Conservation (phyloP, 331 rosid species). For the Quercus phellos region DNA sequence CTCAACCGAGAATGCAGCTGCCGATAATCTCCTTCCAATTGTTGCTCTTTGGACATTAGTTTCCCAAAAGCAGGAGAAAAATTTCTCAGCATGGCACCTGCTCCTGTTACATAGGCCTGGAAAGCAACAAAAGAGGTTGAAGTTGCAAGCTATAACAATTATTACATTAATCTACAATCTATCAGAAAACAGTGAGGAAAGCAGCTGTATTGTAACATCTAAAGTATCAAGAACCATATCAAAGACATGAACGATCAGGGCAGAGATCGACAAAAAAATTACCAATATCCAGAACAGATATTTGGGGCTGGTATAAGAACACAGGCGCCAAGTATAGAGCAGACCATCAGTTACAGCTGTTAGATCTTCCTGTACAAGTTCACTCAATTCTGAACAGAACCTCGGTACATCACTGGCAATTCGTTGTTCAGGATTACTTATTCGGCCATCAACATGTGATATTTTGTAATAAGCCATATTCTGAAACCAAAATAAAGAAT, state of each 20-base stretch:
- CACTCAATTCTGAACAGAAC: slow-evolving; percentile 97
- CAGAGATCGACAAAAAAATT: slow-evolving; percentile 27
- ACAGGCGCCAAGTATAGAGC: slow-evolving; percentile 89
- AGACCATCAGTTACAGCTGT: slow-evolving; percentile 89
- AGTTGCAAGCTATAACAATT: slow-evolving; percentile 17
- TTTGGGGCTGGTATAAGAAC: slow-evolving; percentile 99
- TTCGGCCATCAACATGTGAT: slow-evolving; percentile 95
- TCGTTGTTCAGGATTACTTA: slow-evolving; percentile 89
- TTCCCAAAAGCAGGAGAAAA: slow-evolving; percentile 95
- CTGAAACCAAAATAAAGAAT: slow-evolving; percentile 51
- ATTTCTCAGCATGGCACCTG: slow-evolving; percentile 75
- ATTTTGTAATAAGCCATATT: slow-evolving; percentile 93
- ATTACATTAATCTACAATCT: slow-evolving; percentile 14
- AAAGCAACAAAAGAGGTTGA: slow-evolving; percentile 29
- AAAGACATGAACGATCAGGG: slow-evolving; percentile 17
- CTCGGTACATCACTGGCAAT: slow-evolving; percentile 93
- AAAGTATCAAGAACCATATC: not conserved
- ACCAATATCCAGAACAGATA: slow-evolving; percentile 97
- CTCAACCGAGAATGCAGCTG: slow-evolving; percentile 93
- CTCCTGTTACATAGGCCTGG: slow-evolving; percentile 90
- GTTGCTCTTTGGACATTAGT: slow-evolving; percentile 88
- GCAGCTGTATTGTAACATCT: slow-evolving; percentile 4
- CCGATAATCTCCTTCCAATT: slow-evolving; percentile 96
- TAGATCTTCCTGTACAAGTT: slow-evolving; percentile 93
- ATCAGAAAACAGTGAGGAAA: slow-evolving; percentile 16